A percentile compares a stretch with the other conserved stretches of the same genome.
phyloP scores from a whole-genome alignment of 2,329 filamentous ascomycete species.

The Microsporum canis region DNA sequence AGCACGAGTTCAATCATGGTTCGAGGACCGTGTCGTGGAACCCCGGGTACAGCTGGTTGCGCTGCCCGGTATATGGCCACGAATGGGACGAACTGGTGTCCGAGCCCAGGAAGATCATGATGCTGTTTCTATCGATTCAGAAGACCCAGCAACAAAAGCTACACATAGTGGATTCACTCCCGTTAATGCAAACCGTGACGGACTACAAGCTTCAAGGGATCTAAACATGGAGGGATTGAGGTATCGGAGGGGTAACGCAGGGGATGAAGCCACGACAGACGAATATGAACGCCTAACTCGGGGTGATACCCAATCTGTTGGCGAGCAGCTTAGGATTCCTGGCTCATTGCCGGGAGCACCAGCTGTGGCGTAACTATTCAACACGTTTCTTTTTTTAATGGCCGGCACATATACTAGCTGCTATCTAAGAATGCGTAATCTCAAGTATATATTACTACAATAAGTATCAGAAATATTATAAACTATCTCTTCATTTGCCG shows the following conservation, averaged over 20 bases:
- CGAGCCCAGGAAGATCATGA: constrained; percentile 32
- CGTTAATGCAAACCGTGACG: background rate
- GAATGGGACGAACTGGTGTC: constrained; percentile 41
- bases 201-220: constrained; percentile 15
- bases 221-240: constrained; percentile 25
- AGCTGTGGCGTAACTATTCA: constrained; percentile 16
- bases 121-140: constrained; percentile 10
- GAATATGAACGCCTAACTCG: constrained; percentile 2
- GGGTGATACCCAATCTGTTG: constrained; percentile 8
- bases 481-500: background rate
- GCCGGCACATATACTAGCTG: background rate
- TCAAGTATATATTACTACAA: background rate
- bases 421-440: background rate
- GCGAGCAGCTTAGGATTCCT: constrained; percentile 30
- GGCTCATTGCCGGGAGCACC: constrained; percentile 27
- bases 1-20: constrained; percentile 54
- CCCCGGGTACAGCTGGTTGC: constrained; percentile 55
- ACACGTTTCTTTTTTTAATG: background rate
- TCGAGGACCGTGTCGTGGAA: constrained; percentile 55
- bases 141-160: background rate
- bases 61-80: constrained; percentile 50
- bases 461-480: background rate
- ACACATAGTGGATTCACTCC: constrained; percentile 6
- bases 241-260: constrained; percentile 16
- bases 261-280: background rate